Base-by-base conservation (phyloP, 805 yeast species). In the Saccharomycopsis selenospora region DNA sequence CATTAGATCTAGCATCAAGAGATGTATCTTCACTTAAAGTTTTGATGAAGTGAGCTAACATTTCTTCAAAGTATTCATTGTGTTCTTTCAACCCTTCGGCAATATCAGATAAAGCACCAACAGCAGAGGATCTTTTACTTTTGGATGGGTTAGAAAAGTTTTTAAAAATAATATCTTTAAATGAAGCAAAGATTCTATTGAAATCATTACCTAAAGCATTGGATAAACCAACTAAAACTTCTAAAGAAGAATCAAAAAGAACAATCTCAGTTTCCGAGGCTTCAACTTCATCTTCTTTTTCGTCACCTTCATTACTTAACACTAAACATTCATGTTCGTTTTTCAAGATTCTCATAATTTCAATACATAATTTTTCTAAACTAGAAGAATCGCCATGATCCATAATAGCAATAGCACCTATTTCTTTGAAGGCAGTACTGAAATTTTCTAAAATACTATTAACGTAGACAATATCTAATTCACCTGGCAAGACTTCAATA, bases 21-120 rank as follows among this genome's bases (percentile, higher is more conserved):
- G 93, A 83, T 60, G 79, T 79, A 63, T 85, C 89, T 61, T 80
- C 79, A 49, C 83, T 75, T 53, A 91, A 72, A 56, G 83, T 80
- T 51, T 78, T 73, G 45, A 76, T 70, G 62, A 93, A 83, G 36
- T 82, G 70, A 62, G 81, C 79, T 59, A 88, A 68, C 61, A 93
- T 70, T 55, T 84, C 87, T 55, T 79, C 76, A 33, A 81, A 66
- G 68, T 72, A 82, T 51, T 87, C 86, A 60, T 85, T 79, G 25
- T 67, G 62, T 33, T 69, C 68, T 61, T 82, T 80, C 72, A 93
- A 69, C 50, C 90, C 90, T 48, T 76, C 76, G 45, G 85, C 77
- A 54, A 93, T 81, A 66, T 91, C 99, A 42, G 98, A 96, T 54
- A 88, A 71, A 38, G 93, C 85, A 54, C 98, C 98, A 54, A 86